A percentile compares a stretch with the other conserved stretches of the same genome.
Conservation (phyloP, 1,139 yeast genomes). For the Saccharomyces hybrid region DNA sequence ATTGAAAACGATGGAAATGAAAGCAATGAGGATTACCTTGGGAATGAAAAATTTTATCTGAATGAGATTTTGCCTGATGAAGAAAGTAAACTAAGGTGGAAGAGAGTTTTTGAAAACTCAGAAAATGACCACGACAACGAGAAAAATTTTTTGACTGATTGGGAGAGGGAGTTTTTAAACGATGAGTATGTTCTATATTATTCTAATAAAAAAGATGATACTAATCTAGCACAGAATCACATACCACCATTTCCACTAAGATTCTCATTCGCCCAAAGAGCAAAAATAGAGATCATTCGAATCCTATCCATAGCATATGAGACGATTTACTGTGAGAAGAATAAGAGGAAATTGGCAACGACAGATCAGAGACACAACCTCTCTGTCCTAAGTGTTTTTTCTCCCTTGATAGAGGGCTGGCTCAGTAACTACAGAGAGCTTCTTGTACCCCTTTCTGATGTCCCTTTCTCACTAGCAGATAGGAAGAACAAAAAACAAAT, state of each 20-base stretch:
- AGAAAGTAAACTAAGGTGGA: slow-evolving; percentile 29
- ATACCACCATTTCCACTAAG: slow-evolving; percentile 27
- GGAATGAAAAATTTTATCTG: slow-evolving; percentile 27
- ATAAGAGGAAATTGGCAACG: slow-evolving; percentile 32
- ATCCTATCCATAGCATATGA: slow-evolving; percentile 80
- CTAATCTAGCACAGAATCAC: slow-evolving; percentile 4
- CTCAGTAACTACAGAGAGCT: slow-evolving; percentile 51
- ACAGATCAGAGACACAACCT: slow-evolving; percentile 56
- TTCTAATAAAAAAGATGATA: slow-evolving; percentile 12
- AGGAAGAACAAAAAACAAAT: slow-evolving; percentile 28
- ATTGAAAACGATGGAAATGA: slow-evolving; percentile 37
- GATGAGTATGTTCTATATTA: slow-evolving; percentile 28
- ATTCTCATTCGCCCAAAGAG: slow-evolving; percentile 62
- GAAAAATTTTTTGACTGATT: slow-evolving; percentile 25
- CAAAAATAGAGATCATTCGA: slow-evolving; percentile 69
- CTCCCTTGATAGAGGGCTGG: slow-evolving; percentile 78
- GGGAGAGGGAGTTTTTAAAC: slow-evolving; percentile 27
- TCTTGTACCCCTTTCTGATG: slow-evolving; percentile 37
- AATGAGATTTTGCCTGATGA: slow-evolving; percentile 21
- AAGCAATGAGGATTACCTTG: slow-evolving; percentile 35
- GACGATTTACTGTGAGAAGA: slow-evolving; percentile 62
- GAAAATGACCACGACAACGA: slow-evolving; percentile 22
- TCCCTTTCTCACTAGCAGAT: slow-evolving; percentile 13
- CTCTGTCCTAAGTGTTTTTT: slow-evolving; percentile 60
- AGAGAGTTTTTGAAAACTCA: slow-evolving; percentile 11